Base-by-base conservation (phyloP, 257 asterid genomes). In the Ajuga chamaepitys region DNA sequence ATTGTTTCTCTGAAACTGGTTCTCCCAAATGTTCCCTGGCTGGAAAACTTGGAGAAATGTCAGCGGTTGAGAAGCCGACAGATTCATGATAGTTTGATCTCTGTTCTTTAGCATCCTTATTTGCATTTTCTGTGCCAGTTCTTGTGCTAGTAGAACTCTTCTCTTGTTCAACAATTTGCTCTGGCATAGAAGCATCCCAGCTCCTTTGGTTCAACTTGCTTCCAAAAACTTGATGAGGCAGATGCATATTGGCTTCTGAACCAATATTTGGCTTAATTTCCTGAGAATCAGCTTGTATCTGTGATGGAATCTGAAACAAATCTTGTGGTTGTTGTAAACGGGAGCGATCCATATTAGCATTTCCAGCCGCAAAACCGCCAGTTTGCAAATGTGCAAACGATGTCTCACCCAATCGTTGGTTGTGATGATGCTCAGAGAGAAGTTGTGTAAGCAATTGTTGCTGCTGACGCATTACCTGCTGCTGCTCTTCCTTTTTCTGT, bases 401-500 rank as follows among this genome's bases (percentile, higher is more conserved):
- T 32, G 65, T 64, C 32, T 88, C 92, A 35, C 83, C 84, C 38
- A 82, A 40, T 35, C 75, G 84, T 75, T 79, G 90, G 42, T 75
- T 84, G 41, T 78, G 75, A 58, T 82, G 87, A 46, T 75, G 88
- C 73, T 85, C 95, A 55, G 87, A 77, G 18, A 88, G 81, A 61
- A 85, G 72, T 44, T 86, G 90, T 0, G 96, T 79, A 62, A 94
- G 84, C 75, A 94, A 79, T 34, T 86, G 96, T 41, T 90, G 97
- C 72, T 91, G 98, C 74, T 83, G 95, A 30, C 73, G 90, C 68
- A 86, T 48, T 51, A 89, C 53, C 55, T 67, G 83, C 35, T 82
- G 95, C 73, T 94, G 85, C 67, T 90, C 92, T 64, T 86, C 82
- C 72, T 88, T 78, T 73, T 88, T 76, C 70, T 89, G 92, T 37